Percentiles rank a stretch among this genome's conserved stretches.
Conservation (phyloP, 192 early-diverging fungal genomes). For the Irineochytrium annulatum region DNA sequence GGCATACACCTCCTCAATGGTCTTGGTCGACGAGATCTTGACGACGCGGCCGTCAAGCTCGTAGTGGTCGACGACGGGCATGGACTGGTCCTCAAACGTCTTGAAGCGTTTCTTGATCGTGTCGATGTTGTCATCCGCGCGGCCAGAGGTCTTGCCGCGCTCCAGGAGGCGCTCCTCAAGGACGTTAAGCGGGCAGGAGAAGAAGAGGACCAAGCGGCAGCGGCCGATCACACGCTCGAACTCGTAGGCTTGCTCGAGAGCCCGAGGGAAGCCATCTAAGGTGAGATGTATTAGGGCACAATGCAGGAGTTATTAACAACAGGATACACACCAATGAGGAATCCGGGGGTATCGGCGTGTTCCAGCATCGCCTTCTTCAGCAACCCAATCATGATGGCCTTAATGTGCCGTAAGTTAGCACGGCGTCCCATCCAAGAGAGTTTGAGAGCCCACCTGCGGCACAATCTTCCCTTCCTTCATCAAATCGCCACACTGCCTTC, state of each 20-base stretch:
- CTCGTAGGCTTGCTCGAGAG: conserved; percentile 45
- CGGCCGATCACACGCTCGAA: conserved; percentile 48
- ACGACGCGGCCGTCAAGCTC: conserved; percentile 20
- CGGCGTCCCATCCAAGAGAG: background rate
- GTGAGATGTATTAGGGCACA: background rate
- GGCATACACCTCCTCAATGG: conserved; percentile 23
- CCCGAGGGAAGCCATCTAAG: conserved; percentile 52
- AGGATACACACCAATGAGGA: conserved; percentile 32
- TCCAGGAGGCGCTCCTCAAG: conserved; percentile 49
- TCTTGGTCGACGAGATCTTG: conserved; percentile 14
- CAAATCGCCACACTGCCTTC: conserved; percentile 72
- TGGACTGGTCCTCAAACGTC: conserved; percentile 46
- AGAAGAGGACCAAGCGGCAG: conserved; percentile 31
- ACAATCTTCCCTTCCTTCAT: conserved; percentile 93
- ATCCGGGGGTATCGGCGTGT: conserved; percentile 33
- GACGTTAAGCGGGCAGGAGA: conserved; percentile 46
- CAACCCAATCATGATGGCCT: conserved; percentile 34
- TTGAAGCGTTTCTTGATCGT: conserved; percentile 53
- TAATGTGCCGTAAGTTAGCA: background rate
- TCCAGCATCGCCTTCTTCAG: conserved; percentile 27
- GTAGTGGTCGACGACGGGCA: conserved; percentile 51
- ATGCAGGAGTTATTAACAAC: background rate
- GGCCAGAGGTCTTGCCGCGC: conserved; percentile 48
- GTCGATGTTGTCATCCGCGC: conserved; percentile 56
- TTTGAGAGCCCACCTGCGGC: conserved; percentile 42